Conservation (phyloP, 805 yeast genomes). For the Candida anglica region DNA sequence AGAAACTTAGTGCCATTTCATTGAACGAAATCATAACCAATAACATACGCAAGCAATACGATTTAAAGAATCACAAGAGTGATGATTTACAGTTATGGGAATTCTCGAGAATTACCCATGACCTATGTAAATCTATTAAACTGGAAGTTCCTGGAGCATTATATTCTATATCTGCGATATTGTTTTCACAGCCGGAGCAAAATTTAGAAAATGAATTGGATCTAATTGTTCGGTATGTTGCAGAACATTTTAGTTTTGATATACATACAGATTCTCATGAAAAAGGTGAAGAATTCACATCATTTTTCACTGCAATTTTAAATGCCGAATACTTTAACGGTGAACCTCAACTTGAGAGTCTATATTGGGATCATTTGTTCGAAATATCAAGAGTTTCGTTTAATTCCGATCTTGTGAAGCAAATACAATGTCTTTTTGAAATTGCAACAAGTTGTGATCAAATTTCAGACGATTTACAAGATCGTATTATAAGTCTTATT, state of each 20-base stretch:
- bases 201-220: not conserved
- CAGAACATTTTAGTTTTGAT: slow-evolving; percentile 16
- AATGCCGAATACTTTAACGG: slow-evolving; percentile 1
- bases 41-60: not conserved
- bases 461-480: too few relatives aligned
- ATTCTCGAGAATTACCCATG: too few relatives aligned
- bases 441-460: too few relatives aligned
- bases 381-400: slow-evolving; percentile 9
- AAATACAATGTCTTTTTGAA: slow-evolving; percentile 13
- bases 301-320: not conserved
- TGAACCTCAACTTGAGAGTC: slow-evolving; percentile 1
- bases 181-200: not conserved
- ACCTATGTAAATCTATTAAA: too few relatives aligned
- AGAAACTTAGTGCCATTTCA: slow-evolving; percentile 39
- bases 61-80: too few relatives aligned
- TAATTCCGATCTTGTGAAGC: slow-evolving; percentile 5
- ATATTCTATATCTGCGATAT: slow-evolving; percentile 6
- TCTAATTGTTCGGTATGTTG: not conserved
- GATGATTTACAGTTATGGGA: too few relatives aligned
- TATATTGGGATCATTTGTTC: slow-evolving; percentile 15
- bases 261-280: slow-evolving; percentile 26
- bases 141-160: too few relatives aligned
- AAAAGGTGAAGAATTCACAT: slow-evolving; percentile 33
- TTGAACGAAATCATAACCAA: slow-evolving; percentile 18
- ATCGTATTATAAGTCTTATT: too few relatives aligned